Percentiles rank a stretch among this genome's conserved stretches.
Conservation (phyloP, 768 basidiomycete genomes). For the Pholiota conissans region DNA sequence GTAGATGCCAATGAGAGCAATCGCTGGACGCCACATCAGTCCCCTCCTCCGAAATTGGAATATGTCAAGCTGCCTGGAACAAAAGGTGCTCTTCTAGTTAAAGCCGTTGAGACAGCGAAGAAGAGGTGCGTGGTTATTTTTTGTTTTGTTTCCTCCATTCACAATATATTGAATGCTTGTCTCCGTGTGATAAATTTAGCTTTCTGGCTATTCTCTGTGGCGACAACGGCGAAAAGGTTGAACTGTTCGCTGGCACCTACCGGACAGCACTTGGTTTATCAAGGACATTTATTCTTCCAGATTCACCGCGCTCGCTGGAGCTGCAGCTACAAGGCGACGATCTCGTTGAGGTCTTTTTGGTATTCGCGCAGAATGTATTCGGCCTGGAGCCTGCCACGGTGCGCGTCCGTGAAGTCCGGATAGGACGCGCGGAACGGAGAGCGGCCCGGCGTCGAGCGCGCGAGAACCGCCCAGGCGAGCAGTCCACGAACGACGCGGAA, state of each 20-base stretch:
- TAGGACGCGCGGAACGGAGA: constrained; percentile 84
- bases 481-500: constrained; percentile 42
- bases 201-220: constrained; percentile 93
- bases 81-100: constrained; percentile 79
- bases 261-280: constrained; percentile 87
- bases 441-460: constrained; percentile 81
- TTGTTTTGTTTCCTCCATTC: constrained; percentile 6
- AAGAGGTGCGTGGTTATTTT: constrained; percentile 79
- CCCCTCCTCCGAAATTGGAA: constrained; percentile 82
- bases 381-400: constrained; percentile 92
- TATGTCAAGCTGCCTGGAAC: constrained; percentile 93
- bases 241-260: constrained; percentile 90
- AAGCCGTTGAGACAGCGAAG: constrained; percentile 86
- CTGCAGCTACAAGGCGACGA: constrained; percentile 91
- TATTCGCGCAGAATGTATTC: constrained; percentile 90
- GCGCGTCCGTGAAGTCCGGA: constrained; percentile 89
- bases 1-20: constrained; percentile 21
- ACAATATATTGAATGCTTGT: neutral
- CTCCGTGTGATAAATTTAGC: constrained; percentile 35
- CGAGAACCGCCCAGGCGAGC: constrained; percentile 58
- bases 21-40: constrained; percentile 39
- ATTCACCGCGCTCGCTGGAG: constrained; percentile 85
- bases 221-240: constrained; percentile 90
- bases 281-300: constrained; percentile 90
- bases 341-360: constrained; percentile 87